Evolutionary conservation across 805 yeast species (phyloP), one percentile per base, ranked within the genome.

Genomic region (Metschnikowia picachoensis): DNA sequence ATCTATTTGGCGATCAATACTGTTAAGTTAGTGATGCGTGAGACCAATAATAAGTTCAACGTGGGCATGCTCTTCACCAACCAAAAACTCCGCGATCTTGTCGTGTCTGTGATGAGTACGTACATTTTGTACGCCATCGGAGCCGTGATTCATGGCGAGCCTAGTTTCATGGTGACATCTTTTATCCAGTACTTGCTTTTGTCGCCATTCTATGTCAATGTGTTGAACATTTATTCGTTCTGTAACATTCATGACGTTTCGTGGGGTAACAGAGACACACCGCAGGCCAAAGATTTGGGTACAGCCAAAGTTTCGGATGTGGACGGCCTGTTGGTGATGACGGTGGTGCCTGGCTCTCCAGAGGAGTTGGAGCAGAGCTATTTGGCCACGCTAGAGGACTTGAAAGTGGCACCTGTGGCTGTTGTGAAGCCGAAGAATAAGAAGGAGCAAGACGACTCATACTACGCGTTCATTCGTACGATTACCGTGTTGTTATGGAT

Each of bases 261-360:
- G 7, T 92, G 98, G 98, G 98, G 98, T 63, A 92, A 96, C 4
- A 88, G 91, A 64, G 96, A 96, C 39, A 88, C 83, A 41, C 81
- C 80, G 10, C 57, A 56, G 41, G 80, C 72, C 60, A 79, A 72
- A 67, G 95, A 78, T 64, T 74, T 94, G 57, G 98, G 97, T 49
- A 82, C 84, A 37, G 97, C 96, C 20, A 87, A 84, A 58, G 62
- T 87, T 3, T 74, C 65, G 2, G 67, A 68, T 43, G 66, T 64
- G 44, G 71, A 68, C 46, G 59, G 57, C 9, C 69, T 68, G 44
- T 59, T 72, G 56, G 68, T 72, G 37, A 68, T 68, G 65, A 53
- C 57, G 13, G 63, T 69, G 37, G 72, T 60, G 30, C 96, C 96
- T 8, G 87, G 91, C 2, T 82, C 87, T 3, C 74, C 76, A 27